Evolutionary conservation across 2,329 filamentous ascomycete species (phyloP).

Genomic region (Dactylellina sp.): DNA sequence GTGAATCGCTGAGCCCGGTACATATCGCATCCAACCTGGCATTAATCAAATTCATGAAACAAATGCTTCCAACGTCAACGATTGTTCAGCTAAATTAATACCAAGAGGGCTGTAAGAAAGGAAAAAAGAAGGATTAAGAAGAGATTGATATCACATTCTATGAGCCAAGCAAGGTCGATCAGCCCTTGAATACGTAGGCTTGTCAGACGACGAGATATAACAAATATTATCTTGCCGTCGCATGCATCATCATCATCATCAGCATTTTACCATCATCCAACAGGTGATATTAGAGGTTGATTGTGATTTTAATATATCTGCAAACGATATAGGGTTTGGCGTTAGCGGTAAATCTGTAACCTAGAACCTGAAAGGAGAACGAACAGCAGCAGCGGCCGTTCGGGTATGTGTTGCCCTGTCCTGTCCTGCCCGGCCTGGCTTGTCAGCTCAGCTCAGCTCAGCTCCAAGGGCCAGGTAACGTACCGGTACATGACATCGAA

Average conservation of each 20-base stretch:
- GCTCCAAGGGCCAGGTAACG: conserved; percentile 16
- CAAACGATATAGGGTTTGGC: conserved; percentile 14
- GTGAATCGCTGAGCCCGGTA: not conserved
- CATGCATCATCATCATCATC: conserved; percentile 15
- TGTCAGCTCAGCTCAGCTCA: conserved; percentile 13
- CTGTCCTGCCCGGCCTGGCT: not conserved
- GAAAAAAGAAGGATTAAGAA: conserved; percentile 8
- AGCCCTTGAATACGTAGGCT: conserved; percentile 36
- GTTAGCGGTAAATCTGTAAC: too few relatives aligned
- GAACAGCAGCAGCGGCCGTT: not conserved
- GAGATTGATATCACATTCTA: conserved; percentile 31
- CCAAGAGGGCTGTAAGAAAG: too few relatives aligned
- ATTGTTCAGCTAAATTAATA: too few relatives aligned
- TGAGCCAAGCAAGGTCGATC: conserved; percentile 23
- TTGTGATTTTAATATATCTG: conserved; percentile 42
- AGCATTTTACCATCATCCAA: conserved; percentile 14
- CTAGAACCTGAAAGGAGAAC: conserved; percentile 21
- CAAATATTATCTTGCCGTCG: not conserved
- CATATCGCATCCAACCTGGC: too few relatives aligned
- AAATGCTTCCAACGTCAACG: too few relatives aligned
- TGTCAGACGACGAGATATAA: conserved; percentile 43
- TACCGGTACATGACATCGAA: conserved; percentile 35
- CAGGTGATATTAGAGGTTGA: conserved; percentile 37
- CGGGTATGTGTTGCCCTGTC: conserved; percentile 31
- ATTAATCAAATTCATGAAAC: too few relatives aligned